Base-by-base conservation (phyloP, 306 rosid genomes). In the Vigna reflexopilosa region DNA sequence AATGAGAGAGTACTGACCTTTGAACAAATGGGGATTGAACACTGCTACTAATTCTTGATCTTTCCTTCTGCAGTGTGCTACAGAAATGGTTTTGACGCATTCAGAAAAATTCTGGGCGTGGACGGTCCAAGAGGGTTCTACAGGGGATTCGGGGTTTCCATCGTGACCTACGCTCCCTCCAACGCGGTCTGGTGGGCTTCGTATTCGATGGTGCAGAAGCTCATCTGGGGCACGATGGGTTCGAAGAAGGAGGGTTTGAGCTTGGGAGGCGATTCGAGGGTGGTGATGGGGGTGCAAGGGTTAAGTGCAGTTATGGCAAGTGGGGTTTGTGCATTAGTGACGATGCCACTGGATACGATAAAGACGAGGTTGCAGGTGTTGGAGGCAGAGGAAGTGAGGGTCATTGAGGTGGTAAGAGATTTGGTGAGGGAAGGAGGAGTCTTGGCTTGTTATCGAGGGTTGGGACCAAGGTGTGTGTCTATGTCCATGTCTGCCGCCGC, bases 101-200 rank as follows among this genome's bases (percentile, higher is more conserved):
- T 89, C 26, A 77, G 84, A 73, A 87, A 87, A 65, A 91, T 91
- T 50, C 19, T 86, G 2, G 47, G 72, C 19, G 77, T 87, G 1
- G 96, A 89, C 75, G 96, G 96, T 9, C 20, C 20, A 4, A 44
- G 38, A 14, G 72, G 72, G 20, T 67, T 67, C 13, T 67, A 67
- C 17, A 12, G 96, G 59, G 96, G 93, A 11, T 91, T 91, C 75
- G 93, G 96, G 54, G 77, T 86, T 44, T 87, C 93, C 0, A 82
- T 87, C 9, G 26, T 91, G 83, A 91, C 96, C 9, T 91, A 91
- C 66, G 93, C 96, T 5, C 96, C 93, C n/a, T 87, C 90, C 1
- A 91, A 91, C 75, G 93, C 96, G 14, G 96, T 89, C 61, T 91
- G 96, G 96, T 91, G 96, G 96, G 66, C 90, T 51, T 91, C 91